These are phyloP conservation scores for Cryptococcus sp. DNA, from an alignment of 1,284 basidiomycete species.

Conservation along the genomic window DNA sequence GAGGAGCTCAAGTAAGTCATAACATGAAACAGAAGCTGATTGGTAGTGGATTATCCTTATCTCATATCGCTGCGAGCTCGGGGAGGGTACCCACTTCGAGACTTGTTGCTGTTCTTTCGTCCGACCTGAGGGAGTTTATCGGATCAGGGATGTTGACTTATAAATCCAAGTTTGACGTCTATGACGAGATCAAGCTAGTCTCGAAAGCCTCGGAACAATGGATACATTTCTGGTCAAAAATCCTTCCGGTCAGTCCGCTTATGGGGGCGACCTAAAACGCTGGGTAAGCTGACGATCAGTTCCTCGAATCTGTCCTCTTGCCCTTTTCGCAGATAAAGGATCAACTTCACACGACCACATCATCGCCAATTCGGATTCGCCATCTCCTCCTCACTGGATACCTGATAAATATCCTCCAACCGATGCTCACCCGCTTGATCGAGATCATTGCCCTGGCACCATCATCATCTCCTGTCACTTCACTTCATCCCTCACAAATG, in stretches of 20 bases:
- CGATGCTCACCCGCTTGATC: constrained; percentile 40
- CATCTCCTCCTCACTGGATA: constrained; percentile 46
- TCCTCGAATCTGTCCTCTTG: constrained; percentile 51
- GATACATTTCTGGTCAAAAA: constrained; percentile 91
- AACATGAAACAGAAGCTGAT: constrained; percentile 1
- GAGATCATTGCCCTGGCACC: constrained; percentile 17
- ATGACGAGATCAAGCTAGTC: constrained; percentile 64
- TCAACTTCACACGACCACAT: constrained; percentile 14
- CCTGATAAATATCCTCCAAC: constrained; percentile 45
- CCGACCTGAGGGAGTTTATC: constrained; percentile 77
- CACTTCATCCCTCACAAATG: neutral
- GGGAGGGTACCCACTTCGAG: constrained; percentile 39
- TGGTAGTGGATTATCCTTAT: constrained; percentile 32
- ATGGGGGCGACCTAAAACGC: too few relatives aligned
- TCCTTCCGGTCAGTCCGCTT: constrained; percentile 66
- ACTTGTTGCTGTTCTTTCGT: constrained; percentile 58
- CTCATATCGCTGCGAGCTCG: constrained; percentile 38
- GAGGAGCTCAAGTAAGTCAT: constrained; percentile 72
- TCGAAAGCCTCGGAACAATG: constrained; percentile 78
- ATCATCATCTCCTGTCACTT: constrained; percentile 10
- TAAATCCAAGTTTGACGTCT: constrained; percentile 67
- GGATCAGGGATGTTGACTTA: constrained; percentile 86
- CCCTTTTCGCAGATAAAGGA: constrained; percentile 46
- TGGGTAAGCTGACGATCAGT: too few relatives aligned
- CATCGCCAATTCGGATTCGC: constrained; percentile 38